Conservation (phyloP, 208 protist species). For the Acanthamoeba culbertsoni region DNA sequence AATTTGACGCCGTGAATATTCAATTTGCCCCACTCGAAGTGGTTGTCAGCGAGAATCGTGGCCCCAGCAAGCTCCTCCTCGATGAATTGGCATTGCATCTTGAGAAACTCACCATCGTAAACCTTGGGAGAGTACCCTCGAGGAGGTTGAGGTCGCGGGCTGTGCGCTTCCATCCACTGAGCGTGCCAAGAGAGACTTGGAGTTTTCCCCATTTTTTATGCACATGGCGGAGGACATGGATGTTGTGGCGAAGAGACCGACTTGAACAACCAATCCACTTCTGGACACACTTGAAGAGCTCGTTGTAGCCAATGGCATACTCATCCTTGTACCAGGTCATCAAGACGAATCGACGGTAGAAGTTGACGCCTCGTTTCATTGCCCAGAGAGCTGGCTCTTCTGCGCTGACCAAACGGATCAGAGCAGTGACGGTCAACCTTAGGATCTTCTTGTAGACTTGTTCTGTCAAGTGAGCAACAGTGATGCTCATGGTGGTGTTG, state of each 20-base stretch:
- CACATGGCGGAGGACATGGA: not conserved
- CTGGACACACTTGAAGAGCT: too few species aligned
- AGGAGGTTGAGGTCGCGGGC: too few species aligned
- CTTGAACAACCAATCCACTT: not conserved
- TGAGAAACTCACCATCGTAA: not conserved
- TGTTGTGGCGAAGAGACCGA: not conserved
- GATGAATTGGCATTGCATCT: too few species aligned
- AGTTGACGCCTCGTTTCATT: slow-evolving; percentile 88
- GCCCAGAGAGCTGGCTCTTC: slow-evolving; percentile 92
- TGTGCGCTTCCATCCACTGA: too few species aligned
- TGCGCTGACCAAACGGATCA: slow-evolving; percentile 67
- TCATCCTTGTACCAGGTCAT: too few species aligned
- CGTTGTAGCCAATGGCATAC: too few species aligned
- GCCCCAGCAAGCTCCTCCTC: too few species aligned
- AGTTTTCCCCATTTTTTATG: not conserved
- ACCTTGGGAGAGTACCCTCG: not conserved
- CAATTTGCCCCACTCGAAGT: too few species aligned
- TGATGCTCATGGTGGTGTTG: slow-evolving; percentile 89
- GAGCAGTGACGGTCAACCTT: not conserved
- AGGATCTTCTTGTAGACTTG: slow-evolving; percentile 23
- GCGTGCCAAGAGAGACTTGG: too few species aligned
- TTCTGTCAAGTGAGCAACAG: slow-evolving; percentile 83
- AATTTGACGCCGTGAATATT: too few species aligned
- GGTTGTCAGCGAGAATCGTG: too few species aligned
- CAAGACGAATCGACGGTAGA: too few species aligned